These are phyloP conservation scores for Colletotrichum sp. DNA, from an alignment of 2,329 filamentous ascomycete species.

Conservation along the genomic window DNA sequence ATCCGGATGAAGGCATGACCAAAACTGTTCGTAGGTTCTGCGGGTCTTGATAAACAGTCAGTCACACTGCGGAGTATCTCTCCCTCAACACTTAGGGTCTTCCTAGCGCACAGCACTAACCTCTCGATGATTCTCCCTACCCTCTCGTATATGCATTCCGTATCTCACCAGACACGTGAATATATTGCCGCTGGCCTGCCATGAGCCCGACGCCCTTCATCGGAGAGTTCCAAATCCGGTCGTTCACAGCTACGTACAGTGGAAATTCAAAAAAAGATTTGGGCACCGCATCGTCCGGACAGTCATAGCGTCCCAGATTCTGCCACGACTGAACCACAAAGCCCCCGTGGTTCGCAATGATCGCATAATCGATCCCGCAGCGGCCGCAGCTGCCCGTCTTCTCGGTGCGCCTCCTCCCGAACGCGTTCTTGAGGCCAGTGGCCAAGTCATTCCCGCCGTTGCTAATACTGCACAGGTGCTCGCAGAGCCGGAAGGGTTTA, in stretches of 20 bases:
- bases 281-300: background rate
- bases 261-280: background rate
- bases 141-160: background rate
- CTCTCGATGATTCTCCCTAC: background rate
- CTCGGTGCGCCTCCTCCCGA: background rate
- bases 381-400: background rate
- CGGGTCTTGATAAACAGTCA: too few species aligned
- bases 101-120: too few species aligned
- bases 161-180: background rate
- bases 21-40: too few species aligned
- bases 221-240: background rate
- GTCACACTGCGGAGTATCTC: too few species aligned
- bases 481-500: background rate
- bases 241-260: background rate
- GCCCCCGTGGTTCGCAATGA: background rate
- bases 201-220: background rate
- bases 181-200: background rate
- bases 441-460: background rate
- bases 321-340: background rate
- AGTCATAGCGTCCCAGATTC: background rate
- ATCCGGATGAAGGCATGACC: too few species aligned
- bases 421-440: background rate
- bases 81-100: too few species aligned
- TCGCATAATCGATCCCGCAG: background rate
- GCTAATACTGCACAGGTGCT: background rate